These are phyloP conservation scores for Lichtheimia hyalospora DNA, from an alignment of 371 early-diverging fungal species.

Conservation along the genomic window DNA sequence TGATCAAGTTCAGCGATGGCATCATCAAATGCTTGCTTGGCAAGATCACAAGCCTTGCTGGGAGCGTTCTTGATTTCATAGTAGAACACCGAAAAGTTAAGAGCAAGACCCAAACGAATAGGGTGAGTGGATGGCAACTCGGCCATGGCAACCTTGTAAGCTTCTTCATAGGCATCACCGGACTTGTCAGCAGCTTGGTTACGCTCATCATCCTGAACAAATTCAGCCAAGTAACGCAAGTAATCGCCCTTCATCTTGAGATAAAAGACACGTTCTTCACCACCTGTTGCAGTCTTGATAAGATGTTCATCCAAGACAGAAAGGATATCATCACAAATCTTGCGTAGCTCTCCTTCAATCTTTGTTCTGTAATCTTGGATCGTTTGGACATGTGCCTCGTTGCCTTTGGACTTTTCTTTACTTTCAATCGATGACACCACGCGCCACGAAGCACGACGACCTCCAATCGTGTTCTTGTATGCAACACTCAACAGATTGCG, in stretches of 20 bases:
- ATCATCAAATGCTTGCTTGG: conserved; percentile 99
- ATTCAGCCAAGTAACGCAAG: conserved; percentile 99
- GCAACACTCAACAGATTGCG: conserved; percentile 99
- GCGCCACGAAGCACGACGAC: conserved; percentile 99
- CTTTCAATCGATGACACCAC: conserved; percentile 98
- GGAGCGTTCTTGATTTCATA: conserved; percentile 99
- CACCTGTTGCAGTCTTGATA: conserved; percentile 81
- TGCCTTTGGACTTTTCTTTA: conserved; percentile 95
- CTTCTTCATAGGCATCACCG: conserved; percentile 95
- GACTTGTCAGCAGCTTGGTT: conserved; percentile 87
- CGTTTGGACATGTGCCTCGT: conserved; percentile 80
- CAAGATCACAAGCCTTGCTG: conserved; percentile 97
- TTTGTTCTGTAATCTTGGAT: conserved; percentile 89
- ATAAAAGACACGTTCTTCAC: conserved; percentile 98
- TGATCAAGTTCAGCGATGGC: conserved; percentile 98
- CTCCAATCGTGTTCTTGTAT: conserved; percentile 99
- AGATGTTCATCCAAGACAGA: conserved; percentile 89
- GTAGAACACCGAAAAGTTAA: conserved; percentile 99
- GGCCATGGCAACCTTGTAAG: conserved; percentile 92
- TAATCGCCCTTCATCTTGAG: conserved; percentile 99
- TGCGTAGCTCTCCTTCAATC: conserved; percentile 94
- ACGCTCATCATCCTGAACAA: conserved; percentile 84
- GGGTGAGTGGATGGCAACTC: conserved; percentile 98
- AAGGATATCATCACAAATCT: conserved; percentile 96
- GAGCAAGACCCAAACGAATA: conserved; percentile 97